Evolutionary conservation across 805 yeast species (phyloP).

Genomic region (Lachancea waltii): DNA sequence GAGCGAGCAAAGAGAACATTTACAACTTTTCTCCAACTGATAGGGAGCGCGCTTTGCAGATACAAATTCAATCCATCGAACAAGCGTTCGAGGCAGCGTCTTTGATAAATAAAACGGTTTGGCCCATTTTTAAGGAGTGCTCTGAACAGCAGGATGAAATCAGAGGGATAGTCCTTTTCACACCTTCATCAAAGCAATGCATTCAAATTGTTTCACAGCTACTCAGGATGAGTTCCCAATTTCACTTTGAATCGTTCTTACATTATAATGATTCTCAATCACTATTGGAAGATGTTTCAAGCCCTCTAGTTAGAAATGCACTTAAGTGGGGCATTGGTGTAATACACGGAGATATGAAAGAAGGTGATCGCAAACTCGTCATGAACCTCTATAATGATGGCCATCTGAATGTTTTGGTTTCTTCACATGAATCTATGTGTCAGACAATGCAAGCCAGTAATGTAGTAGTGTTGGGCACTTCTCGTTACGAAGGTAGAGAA

Average conservation of each 20-base stretch:
- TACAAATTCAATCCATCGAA: conserved; percentile 47
- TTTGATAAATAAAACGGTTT: conserved; percentile 33
- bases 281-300: conserved; percentile 38
- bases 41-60: conserved; percentile 49
- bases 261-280: conserved; percentile 30
- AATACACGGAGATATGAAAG: conserved; percentile 50
- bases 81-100: conserved; percentile 34
- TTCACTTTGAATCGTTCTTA: conserved; percentile 14
- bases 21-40: conserved; percentile 67
- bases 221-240: conserved; percentile 35
- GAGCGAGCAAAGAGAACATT: conserved; percentile 51
- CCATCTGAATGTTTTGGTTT: conserved; percentile 50
- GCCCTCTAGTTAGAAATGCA: too few species aligned
- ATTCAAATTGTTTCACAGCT: conserved; percentile 46
- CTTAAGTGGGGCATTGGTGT: conserved; percentile 66
- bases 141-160: conserved; percentile 27
- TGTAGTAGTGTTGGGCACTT: conserved; percentile 67
- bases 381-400: conserved; percentile 46
- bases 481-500: conserved; percentile 63
- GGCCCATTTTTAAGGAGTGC: conserved; percentile 35
- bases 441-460: conserved; percentile 45
- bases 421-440: conserved; percentile 50
- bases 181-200: conserved; percentile 49
- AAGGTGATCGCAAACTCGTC: conserved; percentile 48
- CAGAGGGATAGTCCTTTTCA: conserved; percentile 44